Percentiles rank a stretch among this genome's conserved stretches.
Conservation (phyloP, 306 rosid genomes). For the Begonia masoniana region DNA sequence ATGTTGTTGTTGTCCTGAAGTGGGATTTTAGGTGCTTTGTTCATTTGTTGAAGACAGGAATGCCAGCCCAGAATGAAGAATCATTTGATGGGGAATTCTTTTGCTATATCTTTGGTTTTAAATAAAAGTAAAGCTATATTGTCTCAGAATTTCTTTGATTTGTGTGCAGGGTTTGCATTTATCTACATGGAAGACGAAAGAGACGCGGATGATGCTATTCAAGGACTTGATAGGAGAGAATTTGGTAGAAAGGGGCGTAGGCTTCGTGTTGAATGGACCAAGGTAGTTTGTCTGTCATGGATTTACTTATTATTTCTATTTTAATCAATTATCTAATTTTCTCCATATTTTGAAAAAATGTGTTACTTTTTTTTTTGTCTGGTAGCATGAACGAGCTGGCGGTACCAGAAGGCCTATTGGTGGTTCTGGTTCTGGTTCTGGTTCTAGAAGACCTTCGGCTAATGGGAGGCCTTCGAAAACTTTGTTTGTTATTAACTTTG, state of each 20-base stretch:
- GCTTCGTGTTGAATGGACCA: slow-evolving; percentile 99
- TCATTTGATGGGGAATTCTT: slow-evolving; percentile 19
- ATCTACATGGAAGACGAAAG: slow-evolving; percentile 96
- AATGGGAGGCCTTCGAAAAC: slow-evolving; percentile 76
- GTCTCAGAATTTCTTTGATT: slow-evolving; percentile 6
- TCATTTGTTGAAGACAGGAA: slow-evolving; percentile 25
- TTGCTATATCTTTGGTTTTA: slow-evolving; percentile 5
- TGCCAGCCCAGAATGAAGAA: slow-evolving; percentile 20
- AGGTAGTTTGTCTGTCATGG: slow-evolving; percentile 27
- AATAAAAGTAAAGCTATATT: too few species aligned
- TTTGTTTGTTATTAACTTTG: slow-evolving; percentile 89
- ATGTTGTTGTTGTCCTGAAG: slow-evolving; percentile 25
- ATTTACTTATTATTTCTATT: slow-evolving; percentile 1
- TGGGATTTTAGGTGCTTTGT: slow-evolving; percentile 32
- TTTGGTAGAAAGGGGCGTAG: slow-evolving; percentile 92
- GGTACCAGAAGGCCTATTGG: slow-evolving; percentile 62
- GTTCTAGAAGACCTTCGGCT: slow-evolving; percentile 62
- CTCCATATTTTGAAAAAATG: background rate
- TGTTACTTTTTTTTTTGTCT: slow-evolving; percentile 1
- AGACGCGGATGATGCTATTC: slow-evolving; percentile 92
- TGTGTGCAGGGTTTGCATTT: slow-evolving; percentile 77
- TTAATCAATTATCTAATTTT: slow-evolving; percentile 4
- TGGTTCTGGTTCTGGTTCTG: slow-evolving; percentile 8
- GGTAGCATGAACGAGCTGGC: slow-evolving; percentile 66
- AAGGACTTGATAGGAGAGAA: slow-evolving; percentile 72